Conservation (phyloP, 805 yeast species). For the Dipodascopsis uninucleata region DNA sequence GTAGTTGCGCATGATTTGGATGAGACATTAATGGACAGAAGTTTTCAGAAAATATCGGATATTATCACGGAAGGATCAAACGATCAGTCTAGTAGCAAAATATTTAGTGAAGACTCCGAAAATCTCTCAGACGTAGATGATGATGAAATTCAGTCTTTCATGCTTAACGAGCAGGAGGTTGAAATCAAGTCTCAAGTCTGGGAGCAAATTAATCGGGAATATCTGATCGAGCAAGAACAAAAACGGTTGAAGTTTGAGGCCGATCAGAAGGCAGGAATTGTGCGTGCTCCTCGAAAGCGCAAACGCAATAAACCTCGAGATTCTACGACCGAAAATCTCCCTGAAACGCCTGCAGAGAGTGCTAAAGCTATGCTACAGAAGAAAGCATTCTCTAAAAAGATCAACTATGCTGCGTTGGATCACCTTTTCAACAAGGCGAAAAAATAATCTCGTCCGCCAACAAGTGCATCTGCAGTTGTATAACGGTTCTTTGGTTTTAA, state of each 20-base stretch:
- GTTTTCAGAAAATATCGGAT: slow-evolving; percentile 29
- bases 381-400: slow-evolving; percentile 78
- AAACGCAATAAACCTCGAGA: slow-evolving; percentile 35
- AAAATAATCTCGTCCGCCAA: neutral
- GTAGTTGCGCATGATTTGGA: slow-evolving; percentile 32
- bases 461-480: neutral
- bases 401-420: slow-evolving; percentile 80
- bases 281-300: slow-evolving; percentile 47
- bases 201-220: slow-evolving; percentile 87
- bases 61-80: neutral
- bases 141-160: slow-evolving; percentile 61
- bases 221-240: slow-evolving; percentile 75
- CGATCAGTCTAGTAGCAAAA: neutral
- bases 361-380: slow-evolving; percentile 73
- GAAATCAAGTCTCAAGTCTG: slow-evolving; percentile 76
- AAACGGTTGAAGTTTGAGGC: slow-evolving; percentile 81
- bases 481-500: neutral
- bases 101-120: slow-evolving; percentile 52
- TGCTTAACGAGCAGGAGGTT: slow-evolving; percentile 57
- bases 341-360: slow-evolving; percentile 66
- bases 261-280: slow-evolving; percentile 75
- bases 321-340: slow-evolving; percentile 38
- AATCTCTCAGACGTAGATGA: slow-evolving; percentile 77
- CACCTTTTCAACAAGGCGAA: slow-evolving; percentile 31
- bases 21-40: slow-evolving; percentile 30